phyloP scores from a whole-genome alignment of 768 basidiomycete genomes.

The Asterophora lycoperdoides region DNA sequence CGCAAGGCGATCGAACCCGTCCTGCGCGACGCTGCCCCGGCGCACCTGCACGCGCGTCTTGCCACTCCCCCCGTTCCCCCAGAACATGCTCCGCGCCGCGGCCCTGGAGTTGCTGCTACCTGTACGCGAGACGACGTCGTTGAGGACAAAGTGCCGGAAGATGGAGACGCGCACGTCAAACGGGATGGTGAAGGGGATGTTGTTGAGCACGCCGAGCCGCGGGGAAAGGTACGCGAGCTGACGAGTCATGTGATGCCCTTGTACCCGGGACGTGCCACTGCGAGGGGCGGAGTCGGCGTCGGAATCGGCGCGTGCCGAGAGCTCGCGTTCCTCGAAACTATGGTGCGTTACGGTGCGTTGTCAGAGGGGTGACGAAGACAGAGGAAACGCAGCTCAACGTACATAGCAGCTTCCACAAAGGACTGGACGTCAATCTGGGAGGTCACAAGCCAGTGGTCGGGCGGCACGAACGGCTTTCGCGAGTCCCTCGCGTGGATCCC shows the following conservation, averaged over 20 bases:
- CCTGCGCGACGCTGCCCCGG: constrained; percentile 77
- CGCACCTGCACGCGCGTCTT: constrained; percentile 52
- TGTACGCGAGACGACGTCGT: constrained; percentile 40
- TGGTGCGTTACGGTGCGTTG: constrained; percentile 19
- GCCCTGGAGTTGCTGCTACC: not conserved
- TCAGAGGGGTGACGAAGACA: too few species aligned
- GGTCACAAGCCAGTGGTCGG: constrained; percentile 78
- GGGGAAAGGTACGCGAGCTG: constrained; percentile 76
- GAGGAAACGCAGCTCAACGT: constrained; percentile 21
- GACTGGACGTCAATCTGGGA: constrained; percentile 42
- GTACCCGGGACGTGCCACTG: constrained; percentile 22
- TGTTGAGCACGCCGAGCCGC: constrained; percentile 85
- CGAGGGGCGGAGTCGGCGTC: constrained; percentile 6
- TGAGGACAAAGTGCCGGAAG: constrained; percentile 78
- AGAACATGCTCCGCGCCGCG: not conserved
- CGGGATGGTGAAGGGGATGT: constrained; percentile 93
- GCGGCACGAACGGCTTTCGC: constrained; percentile 74
- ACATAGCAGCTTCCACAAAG: constrained; percentile 89
- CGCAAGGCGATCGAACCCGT: constrained; percentile 82
- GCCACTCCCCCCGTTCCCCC: constrained; percentile 12
- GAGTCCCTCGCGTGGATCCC: constrained; percentile 89
- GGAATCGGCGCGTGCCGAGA: constrained; percentile 24
- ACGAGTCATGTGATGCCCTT: constrained; percentile 44
- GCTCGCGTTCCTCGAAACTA: constrained; percentile 65
- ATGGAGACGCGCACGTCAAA: constrained; percentile 89